Conservation (phyloP, 1,284 basidiomycete genomes). For the Austroboletus novae-zelandiae region DNA sequence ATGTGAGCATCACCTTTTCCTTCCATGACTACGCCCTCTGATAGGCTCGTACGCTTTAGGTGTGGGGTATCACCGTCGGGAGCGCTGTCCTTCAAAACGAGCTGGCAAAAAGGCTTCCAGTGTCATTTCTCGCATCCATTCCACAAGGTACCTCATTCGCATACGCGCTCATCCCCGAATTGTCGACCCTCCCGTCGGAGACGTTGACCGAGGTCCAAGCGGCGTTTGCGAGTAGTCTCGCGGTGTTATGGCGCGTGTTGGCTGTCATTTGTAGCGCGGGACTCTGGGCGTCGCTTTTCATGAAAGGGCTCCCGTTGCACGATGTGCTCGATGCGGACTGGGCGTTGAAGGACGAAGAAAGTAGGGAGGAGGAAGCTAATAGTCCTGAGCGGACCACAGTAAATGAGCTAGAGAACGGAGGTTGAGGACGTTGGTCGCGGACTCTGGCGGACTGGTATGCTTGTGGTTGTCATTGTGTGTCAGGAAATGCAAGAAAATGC, state of each 20-base stretch:
- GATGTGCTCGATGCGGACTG: slow-evolving; percentile 4
- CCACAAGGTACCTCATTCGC: slow-evolving; percentile 6
- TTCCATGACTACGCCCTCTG: too few relatives aligned
- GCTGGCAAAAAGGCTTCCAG: slow-evolving; percentile 24
- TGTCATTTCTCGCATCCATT: slow-evolving; percentile 12
- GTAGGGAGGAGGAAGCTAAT: not conserved
- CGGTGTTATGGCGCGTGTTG: slow-evolving; percentile 7
- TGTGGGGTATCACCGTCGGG: slow-evolving; percentile 34
- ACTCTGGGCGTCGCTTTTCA: slow-evolving; percentile 4
- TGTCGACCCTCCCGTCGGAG: not conserved
- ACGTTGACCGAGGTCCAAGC: not conserved
- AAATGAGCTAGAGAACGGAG: too few relatives aligned
- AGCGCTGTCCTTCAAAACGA: slow-evolving; percentile 33
- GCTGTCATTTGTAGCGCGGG: not conserved
- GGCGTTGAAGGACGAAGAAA: not conserved
- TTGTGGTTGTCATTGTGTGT: too few relatives aligned
- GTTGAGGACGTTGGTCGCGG: too few relatives aligned
- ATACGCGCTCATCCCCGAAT: slow-evolving; percentile 11
- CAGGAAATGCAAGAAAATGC: too few relatives aligned
- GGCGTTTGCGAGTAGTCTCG: slow-evolving; percentile 12
- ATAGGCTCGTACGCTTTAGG: slow-evolving; percentile 10
- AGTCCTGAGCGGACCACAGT: too few relatives aligned
- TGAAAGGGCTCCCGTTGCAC: slow-evolving; percentile 3
- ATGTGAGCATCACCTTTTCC: not conserved
- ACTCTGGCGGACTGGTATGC: too few relatives aligned